Evolutionary conservation across 208 protist genomes (phyloP).

Genomic region (Trypanosoma cruzi): DNA sequence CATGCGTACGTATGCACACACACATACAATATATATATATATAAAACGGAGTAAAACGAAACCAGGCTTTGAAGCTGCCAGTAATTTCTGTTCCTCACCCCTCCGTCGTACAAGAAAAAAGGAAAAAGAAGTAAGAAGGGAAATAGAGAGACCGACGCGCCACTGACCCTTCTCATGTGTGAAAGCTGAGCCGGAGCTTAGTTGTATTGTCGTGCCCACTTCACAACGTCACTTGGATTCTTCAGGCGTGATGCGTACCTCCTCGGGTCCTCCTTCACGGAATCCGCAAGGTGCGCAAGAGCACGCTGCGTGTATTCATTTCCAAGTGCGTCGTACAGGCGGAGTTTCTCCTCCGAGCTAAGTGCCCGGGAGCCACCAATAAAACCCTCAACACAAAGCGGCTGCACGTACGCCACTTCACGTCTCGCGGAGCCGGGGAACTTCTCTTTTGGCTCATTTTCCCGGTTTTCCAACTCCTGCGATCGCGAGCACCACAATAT

Average conservation of each 20-base stretch:
- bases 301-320: constrained; percentile 53
- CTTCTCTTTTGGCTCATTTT: constrained; percentile 34
- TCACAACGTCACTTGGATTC: constrained; percentile 51
- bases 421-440: constrained; percentile 29
- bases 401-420: constrained; percentile 25
- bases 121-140: constrained; percentile 15
- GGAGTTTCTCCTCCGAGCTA: constrained; percentile 26
- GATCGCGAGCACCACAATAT: constrained; percentile 29
- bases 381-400: constrained; percentile 32
- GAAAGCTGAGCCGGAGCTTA: background rate
- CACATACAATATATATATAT: too few relatives aligned
- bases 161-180: too few relatives aligned
- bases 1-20: too few relatives aligned
- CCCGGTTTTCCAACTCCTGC: constrained; percentile 12
- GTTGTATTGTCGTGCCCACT: constrained; percentile 39
- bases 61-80: too few relatives aligned
- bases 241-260: constrained; percentile 48
- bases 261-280: constrained; percentile 44
- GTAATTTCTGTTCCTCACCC: too few relatives aligned
- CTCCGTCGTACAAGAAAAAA: constrained; percentile 5
- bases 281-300: constrained; percentile 53
- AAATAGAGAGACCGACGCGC: too few relatives aligned
- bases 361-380: constrained; percentile 9
- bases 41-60: too few relatives aligned
- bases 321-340: constrained; percentile 54